Evolutionary conservation across 352 stramenopile species (phyloP).

Genomic region (Saprolegnia parasitica): DNA sequence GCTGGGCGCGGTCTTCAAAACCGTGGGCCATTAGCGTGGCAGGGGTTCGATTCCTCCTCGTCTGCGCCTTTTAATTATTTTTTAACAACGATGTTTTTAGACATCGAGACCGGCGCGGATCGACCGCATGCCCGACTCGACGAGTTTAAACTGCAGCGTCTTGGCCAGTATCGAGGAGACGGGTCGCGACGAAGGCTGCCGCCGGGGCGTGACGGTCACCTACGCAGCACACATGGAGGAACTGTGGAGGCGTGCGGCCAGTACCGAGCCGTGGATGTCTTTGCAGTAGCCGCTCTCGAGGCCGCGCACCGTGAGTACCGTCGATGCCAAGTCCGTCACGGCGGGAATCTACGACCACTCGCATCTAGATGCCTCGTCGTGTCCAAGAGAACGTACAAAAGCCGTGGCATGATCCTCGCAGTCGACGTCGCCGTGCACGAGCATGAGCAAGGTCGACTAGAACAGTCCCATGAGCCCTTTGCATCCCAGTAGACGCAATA

Average conservation of each 20-base stretch:
- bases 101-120: slow-evolving; percentile 41
- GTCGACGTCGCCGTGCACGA: slow-evolving; percentile 54
- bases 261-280: slow-evolving; percentile 69
- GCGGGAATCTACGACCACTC: slow-evolving; percentile 40
- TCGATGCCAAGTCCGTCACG: slow-evolving; percentile 53
- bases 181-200: background rate
- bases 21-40: slow-evolving; percentile 85
- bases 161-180: slow-evolving; percentile 27
- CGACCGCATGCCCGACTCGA: slow-evolving; percentile 65
- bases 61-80: slow-evolving; percentile 50
- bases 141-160: slow-evolving; percentile 56
- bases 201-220: slow-evolving; percentile 1
- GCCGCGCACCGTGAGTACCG: slow-evolving; percentile 47
- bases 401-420: background rate
- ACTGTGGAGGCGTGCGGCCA: background rate
- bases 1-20: slow-evolving; percentile 91
- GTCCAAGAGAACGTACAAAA: slow-evolving; percentile 10
- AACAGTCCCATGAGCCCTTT: background rate
- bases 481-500: slow-evolving; percentile 6
- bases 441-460: slow-evolving; percentile 47
- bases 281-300: slow-evolving; percentile 67
- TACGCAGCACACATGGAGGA: background rate
- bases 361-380: background rate
- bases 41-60: slow-evolving; percentile 90
- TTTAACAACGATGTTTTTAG: slow-evolving; percentile 17